A percentile compares a stretch with the other conserved stretches of the same genome.
Conservation (phyloP, 2,329 filamentous ascomycete species). For the Calonectria henricotiae region DNA sequence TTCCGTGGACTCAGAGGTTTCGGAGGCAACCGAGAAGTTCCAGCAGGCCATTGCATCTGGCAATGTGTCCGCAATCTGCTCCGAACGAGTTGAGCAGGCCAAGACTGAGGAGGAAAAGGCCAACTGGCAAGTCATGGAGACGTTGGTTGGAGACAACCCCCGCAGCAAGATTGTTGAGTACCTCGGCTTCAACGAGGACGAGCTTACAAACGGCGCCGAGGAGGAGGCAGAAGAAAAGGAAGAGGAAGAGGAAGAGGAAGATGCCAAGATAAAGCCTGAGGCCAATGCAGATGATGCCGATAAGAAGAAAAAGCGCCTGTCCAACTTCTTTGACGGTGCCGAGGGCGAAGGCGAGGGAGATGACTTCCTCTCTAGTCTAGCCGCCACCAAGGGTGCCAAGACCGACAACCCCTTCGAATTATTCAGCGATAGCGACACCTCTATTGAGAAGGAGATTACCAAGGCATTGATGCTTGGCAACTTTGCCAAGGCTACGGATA, state of each 20-base stretch:
- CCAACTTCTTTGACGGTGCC: slow-evolving; percentile 84
- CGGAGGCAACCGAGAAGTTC: slow-evolving; percentile 88
- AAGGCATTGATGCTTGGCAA: slow-evolving; percentile 90
- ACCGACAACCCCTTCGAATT: slow-evolving; percentile 96
- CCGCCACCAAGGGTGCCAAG: slow-evolving; percentile 91
- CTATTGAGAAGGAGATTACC: slow-evolving; percentile 89
- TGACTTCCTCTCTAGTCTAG: slow-evolving; percentile 88
- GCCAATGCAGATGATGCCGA: slow-evolving; percentile 56
- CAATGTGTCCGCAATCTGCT: slow-evolving; percentile 84
- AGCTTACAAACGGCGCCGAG: slow-evolving; percentile 65
- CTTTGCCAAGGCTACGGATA: slow-evolving; percentile 90
- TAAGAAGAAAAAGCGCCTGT: slow-evolving; percentile 75
- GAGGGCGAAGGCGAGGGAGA: slow-evolving; percentile 81
- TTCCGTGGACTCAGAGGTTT: slow-evolving; percentile 88
- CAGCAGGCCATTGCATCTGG: slow-evolving; percentile 86
- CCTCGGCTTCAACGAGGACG: slow-evolving; percentile 85
- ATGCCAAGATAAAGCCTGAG: slow-evolving; percentile 49
- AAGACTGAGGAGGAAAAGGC: slow-evolving; percentile 92
- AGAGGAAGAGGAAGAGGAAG: slow-evolving; percentile 37
- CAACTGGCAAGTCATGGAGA: slow-evolving; percentile 96
- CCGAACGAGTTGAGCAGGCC: slow-evolving; percentile 82
- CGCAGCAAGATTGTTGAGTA: slow-evolving; percentile 89
- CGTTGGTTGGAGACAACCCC: slow-evolving; percentile 88
- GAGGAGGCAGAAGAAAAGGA: slow-evolving; percentile 50
- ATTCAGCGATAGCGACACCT: slow-evolving; percentile 86